Evolutionary conservation across 1,284 basidiomycete species (phyloP).

Genomic region (Rhodotorula sp.): DNA sequence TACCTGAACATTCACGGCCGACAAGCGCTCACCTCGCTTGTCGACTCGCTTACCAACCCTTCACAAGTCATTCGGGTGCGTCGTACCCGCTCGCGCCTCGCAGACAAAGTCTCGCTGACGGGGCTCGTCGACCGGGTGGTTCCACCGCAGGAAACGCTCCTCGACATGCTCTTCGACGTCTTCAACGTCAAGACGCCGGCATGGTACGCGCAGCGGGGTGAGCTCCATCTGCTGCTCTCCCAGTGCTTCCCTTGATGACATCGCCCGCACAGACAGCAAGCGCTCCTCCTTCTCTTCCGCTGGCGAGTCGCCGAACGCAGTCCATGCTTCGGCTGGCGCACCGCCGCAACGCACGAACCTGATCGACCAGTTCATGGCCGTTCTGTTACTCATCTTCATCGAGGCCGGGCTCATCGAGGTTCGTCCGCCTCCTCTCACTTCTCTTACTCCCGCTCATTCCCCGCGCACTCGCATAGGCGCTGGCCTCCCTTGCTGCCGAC

Average conservation of each 20-base stretch:
- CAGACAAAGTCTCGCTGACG: neutral
- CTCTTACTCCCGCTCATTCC: neutral
- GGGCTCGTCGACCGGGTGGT: no score
- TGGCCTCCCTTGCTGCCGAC: conserved; percentile 73
- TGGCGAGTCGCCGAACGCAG: no score
- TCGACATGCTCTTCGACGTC: conserved; percentile 93
- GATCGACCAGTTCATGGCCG: conserved; percentile 88
- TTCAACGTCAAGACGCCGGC: conserved; percentile 84
- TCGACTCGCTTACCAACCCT: conserved; percentile 84
- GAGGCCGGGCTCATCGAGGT: conserved; percentile 87
- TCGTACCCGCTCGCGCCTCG: no score
- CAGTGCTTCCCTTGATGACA: conserved; percentile 5
- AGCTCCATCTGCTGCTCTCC: conserved; percentile 42
- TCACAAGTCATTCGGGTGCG: conserved; percentile 77
- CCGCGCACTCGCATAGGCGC: conserved; percentile 61
- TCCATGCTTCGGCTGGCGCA: neutral
- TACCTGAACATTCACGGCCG: conserved; percentile 91
- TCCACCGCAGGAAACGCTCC: conserved; percentile 70
- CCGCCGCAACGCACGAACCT: conserved; percentile 58
- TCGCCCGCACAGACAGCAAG: neutral
- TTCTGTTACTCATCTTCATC: conserved; percentile 83
- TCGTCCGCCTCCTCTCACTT: conserved; percentile 44
- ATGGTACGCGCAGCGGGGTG: conserved; percentile 76
- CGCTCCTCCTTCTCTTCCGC: neutral
- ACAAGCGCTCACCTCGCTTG: conserved; percentile 77